A percentile compares a stretch with the other conserved stretches of the same genome.
Evolutionary conservation across 495 filamentous ascomycete genomes (phyloP).

Genomic region (Saxophila tyrrhenica): DNA sequence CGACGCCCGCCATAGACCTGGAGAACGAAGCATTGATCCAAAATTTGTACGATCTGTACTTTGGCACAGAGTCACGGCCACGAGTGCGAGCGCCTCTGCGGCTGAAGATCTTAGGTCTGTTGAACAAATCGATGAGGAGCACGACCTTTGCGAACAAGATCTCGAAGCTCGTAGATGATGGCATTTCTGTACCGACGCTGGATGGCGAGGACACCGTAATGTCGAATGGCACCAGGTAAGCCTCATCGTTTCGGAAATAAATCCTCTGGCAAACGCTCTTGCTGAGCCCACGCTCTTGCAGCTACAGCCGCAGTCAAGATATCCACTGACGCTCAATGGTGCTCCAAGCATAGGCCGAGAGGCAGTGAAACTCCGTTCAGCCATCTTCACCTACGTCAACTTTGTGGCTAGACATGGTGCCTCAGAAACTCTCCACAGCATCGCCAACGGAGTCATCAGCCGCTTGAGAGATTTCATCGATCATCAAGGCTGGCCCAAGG

Average conservation of each 20-base stretch:
- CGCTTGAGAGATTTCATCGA: conserved; percentile 65
- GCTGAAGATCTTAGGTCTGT: conserved; percentile 56
- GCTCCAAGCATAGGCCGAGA: conserved; percentile 45
- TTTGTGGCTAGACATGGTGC: conserved; percentile 74
- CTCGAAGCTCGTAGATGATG: conserved; percentile 55
- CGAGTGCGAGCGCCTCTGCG: conserved; percentile 58
- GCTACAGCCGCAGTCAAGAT: too few relatives aligned
- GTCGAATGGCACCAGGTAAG: conserved; percentile 21
- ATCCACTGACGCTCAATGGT: not conserved
- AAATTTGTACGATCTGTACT: conserved; percentile 59
- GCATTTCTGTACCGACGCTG: conserved; percentile 36
- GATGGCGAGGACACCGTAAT: conserved; percentile 18
- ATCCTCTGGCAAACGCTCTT: too few relatives aligned
- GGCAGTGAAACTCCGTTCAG: conserved; percentile 59
- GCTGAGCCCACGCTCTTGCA: too few relatives aligned
- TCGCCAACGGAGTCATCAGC: conserved; percentile 59
- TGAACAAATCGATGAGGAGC: conserved; percentile 63
- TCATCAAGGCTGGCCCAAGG: conserved; percentile 72
- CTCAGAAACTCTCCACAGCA: conserved; percentile 42
- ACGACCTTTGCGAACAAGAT: conserved; percentile 55
- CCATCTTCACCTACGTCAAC: conserved; percentile 79
- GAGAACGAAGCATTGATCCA: conserved; percentile 55
- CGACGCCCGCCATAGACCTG: conserved; percentile 48
- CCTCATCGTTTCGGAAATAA: conserved; percentile 7
- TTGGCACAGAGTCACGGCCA: conserved; percentile 39